Evolutionary conservation across 306 rosid genomes (phyloP), one percentile per base, ranked within the genome.

Genomic region (Medicago arabica): DNA sequence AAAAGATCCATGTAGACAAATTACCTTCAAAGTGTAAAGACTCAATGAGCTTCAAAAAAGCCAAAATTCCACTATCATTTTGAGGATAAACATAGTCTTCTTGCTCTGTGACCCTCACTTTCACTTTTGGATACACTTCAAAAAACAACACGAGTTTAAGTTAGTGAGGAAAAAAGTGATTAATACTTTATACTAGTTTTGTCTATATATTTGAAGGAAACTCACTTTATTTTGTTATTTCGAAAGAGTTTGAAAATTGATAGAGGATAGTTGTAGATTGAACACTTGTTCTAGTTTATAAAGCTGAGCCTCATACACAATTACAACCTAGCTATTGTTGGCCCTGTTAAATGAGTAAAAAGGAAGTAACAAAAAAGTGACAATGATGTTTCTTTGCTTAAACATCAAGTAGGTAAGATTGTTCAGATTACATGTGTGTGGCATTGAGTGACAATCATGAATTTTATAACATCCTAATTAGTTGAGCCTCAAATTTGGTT

Each of bases 41-140:
- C 21, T 87, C 83, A 8, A 76, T 49, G 51, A 44, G 75, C 47
- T 73, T 77, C 65, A 69, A 51, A 38, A 75, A 67, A 38, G 38
- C 46, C 67, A 38, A 53, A 39, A 65, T 50, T 72, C 69, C 87
- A 41, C 61, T 62, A 53, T 75, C 68, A 71, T 46, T 71, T 80
- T 69, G 64, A 0, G 75, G 72, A 61, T 69, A 75, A 68, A 62
- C 31, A 51, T 53, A 8, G 23, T 82, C 87, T 47, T 87, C 85
- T 76, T 75, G 75, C 8, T 83, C 84, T 51, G 78, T 10, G 7
- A 47, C 55, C 54, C 76, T 90, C 76, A 86, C 92, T 75, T 75
- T 87, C 75, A 77, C 82, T 54, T 69, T 82, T 7, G 90, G 87
- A 82, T 86, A 73, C 90, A 89, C 92, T 88, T 78, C 53, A 73